These are phyloP conservation scores for Aureobasidium sp. DNA, from an alignment of 2,329 filamentous ascomycete species.

Conservation along the genomic window DNA sequence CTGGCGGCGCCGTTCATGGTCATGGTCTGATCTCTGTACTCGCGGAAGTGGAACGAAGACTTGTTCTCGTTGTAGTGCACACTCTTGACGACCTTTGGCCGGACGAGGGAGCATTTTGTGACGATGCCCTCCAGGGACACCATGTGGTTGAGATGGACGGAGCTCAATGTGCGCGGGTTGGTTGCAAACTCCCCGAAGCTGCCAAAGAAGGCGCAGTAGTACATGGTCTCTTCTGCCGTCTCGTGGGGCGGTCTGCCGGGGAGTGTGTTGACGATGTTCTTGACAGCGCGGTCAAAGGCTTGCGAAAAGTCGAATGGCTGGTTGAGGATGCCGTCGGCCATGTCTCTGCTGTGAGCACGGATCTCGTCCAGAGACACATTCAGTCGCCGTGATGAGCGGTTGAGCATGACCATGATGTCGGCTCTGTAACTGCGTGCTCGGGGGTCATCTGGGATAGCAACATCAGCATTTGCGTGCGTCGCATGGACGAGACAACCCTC, in stretches of 20 bases:
- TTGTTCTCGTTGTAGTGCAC: conserved; percentile 91
- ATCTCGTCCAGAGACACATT: conserved; percentile 71
- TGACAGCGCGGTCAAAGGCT: conserved; percentile 85
- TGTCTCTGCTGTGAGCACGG: conserved; percentile 73
- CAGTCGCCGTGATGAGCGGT: conserved; percentile 52
- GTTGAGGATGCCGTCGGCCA: conserved; percentile 72
- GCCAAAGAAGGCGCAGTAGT: conserved; percentile 95
- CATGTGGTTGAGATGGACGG: conserved; percentile 88
- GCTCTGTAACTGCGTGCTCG: conserved; percentile 67
- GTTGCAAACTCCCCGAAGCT: conserved; percentile 93
- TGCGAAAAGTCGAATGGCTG: conserved; percentile 81
- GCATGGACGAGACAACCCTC: conserved; percentile 22
- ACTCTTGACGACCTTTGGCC: conserved; percentile 96
- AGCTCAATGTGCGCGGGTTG: conserved; percentile 88
- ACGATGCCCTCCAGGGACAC: conserved; percentile 96
- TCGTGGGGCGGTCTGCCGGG: conserved; percentile 70
- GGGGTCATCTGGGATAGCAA: conserved; percentile 44
- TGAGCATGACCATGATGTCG: conserved; percentile 73
- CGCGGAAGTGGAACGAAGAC: conserved; percentile 77
- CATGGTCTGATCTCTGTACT: conserved; percentile 97
- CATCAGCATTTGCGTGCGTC: conserved; percentile 12
- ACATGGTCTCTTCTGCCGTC: conserved; percentile 66
- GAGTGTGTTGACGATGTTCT: conserved; percentile 76
- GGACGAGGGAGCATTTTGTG: conserved; percentile 87
- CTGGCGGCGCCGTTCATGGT: conserved; percentile 77